phyloP scores from a whole-genome alignment of 2,329 filamentous ascomycete genomes.

The Berkeleyomyces basicola region DNA sequence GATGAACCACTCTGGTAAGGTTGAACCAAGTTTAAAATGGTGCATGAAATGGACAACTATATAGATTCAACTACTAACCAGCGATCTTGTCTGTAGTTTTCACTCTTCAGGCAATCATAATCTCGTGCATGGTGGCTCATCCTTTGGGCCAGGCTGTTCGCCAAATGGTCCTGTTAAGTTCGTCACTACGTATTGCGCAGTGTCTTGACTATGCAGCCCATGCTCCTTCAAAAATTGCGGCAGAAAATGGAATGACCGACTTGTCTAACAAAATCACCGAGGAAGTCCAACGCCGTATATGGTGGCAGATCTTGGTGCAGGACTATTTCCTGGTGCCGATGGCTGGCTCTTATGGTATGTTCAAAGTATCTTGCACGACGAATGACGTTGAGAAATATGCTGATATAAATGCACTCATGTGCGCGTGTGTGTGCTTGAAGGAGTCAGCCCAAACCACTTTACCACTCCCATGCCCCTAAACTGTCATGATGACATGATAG shows the following conservation, averaged over 20 bases:
- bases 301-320: constrained; percentile 13
- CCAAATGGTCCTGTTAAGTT: constrained; percentile 12
- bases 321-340: constrained; percentile 13
- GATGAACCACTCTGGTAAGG: constrained; percentile 6
- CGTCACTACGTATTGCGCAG: constrained; percentile 10
- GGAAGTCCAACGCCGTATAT: constrained; percentile 9
- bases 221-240: not conserved
- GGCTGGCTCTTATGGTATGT: constrained; percentile 11
- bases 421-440: not conserved
- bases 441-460: constrained; percentile 11
- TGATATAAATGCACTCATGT: not conserved
- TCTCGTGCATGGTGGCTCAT: constrained; percentile 13
- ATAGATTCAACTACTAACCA: not conserved
- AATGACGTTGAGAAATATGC: not conserved
- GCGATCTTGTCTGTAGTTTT: not conserved
- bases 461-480: constrained; percentile 12
- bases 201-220: constrained; percentile 7
- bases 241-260: not conserved
- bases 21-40: not conserved
- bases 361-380: no score
- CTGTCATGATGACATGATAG: constrained; percentile 12
- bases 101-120: constrained; percentile 11
- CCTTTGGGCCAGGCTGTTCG: constrained; percentile 10
- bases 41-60: not conserved
- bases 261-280: not conserved